These are phyloP conservation scores for Didymella exigua DNA, from an alignment of 2,329 filamentous ascomycete species.

Conservation along the genomic window DNA sequence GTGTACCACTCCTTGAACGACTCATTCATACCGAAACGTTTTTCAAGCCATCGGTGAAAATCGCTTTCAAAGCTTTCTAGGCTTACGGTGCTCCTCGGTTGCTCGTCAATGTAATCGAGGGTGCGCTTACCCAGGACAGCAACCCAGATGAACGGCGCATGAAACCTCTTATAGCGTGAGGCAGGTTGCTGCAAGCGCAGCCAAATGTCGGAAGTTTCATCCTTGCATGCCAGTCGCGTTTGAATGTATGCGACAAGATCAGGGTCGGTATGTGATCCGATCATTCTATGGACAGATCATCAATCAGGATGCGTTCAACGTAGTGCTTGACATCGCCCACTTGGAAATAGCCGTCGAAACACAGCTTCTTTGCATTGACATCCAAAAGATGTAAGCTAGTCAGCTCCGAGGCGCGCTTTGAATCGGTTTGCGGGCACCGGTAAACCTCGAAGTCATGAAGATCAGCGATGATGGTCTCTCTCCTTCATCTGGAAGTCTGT, in stretches of 20 bases:
- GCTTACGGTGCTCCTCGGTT: constrained; percentile 46
- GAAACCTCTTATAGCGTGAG: constrained; percentile 66
- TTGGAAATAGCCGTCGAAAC: constrained; percentile 51
- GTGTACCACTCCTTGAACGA: constrained; percentile 62
- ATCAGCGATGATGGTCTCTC: constrained; percentile 22
- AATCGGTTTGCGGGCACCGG: constrained; percentile 10
- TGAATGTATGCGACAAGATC: constrained; percentile 68
- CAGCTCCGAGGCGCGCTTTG: constrained; percentile 20
- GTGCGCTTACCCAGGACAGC: constrained; percentile 73
- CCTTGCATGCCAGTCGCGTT: constrained; percentile 50
- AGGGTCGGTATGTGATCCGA: constrained; percentile 58
- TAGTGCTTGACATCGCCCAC: constrained; percentile 53
- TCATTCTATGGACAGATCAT: constrained; percentile 67
- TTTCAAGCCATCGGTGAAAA: constrained; percentile 64
- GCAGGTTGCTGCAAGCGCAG: constrained; percentile 66
- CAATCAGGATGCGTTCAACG: constrained; percentile 63
- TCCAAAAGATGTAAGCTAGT: constrained; percentile 28
- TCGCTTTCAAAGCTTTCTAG: constrained; percentile 62
- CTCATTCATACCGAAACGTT: constrained; percentile 51
- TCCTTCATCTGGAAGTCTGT: constrained; percentile 6
- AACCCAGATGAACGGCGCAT: constrained; percentile 71
- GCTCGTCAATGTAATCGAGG: constrained; percentile 65
- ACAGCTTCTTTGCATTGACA: constrained; percentile 23
- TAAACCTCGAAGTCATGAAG: constrained; percentile 37
- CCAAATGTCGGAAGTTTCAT: constrained; percentile 57